Conservation (phyloP, 1,284 basidiomycete species). For the Rhodotorula sp. region DNA sequence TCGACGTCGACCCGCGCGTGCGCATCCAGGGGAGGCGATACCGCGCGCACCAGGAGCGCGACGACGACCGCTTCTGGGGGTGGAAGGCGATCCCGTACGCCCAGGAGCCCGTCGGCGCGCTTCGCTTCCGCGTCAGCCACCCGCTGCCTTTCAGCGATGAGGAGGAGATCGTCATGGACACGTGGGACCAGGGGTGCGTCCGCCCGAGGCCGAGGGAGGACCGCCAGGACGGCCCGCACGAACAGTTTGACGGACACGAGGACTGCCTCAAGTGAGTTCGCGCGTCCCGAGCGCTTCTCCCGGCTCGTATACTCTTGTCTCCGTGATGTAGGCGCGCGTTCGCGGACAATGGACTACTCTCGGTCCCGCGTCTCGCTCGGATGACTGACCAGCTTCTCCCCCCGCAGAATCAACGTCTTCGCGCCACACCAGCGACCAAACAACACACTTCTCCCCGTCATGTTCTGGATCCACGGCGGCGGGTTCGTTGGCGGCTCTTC, state of each 20-base stretch:
- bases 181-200: slow-evolving; percentile 33
- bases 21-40: slow-evolving; percentile 9
- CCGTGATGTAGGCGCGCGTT: no score
- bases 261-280: slow-evolving; percentile 38
- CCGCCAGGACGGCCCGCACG: slow-evolving; percentile 26
- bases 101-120: slow-evolving; percentile 19
- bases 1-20: not conserved
- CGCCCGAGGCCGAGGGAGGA: slow-evolving; percentile 24
- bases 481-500: slow-evolving; percentile 34
- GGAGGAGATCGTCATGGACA: slow-evolving; percentile 12
- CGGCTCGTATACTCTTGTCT: no score
- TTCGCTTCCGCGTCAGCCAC: slow-evolving; percentile 21
- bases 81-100: slow-evolving; percentile 36
- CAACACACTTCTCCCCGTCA: slow-evolving; percentile 29
- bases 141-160: not conserved
- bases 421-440: slow-evolving; percentile 23
- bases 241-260: slow-evolving; percentile 35
- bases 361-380: not conserved
- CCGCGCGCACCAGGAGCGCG: slow-evolving; percentile 10
- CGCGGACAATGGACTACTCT: not conserved
- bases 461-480: slow-evolving; percentile 32
- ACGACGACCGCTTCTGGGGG: slow-evolving; percentile 14
- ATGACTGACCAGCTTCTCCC: not conserved
- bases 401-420: slow-evolving; percentile 37
- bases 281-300: no score